These are phyloP conservation scores for Colletotrichum salicis DNA, from an alignment of 2,329 filamentous ascomycete species.

Conservation along the genomic window DNA sequence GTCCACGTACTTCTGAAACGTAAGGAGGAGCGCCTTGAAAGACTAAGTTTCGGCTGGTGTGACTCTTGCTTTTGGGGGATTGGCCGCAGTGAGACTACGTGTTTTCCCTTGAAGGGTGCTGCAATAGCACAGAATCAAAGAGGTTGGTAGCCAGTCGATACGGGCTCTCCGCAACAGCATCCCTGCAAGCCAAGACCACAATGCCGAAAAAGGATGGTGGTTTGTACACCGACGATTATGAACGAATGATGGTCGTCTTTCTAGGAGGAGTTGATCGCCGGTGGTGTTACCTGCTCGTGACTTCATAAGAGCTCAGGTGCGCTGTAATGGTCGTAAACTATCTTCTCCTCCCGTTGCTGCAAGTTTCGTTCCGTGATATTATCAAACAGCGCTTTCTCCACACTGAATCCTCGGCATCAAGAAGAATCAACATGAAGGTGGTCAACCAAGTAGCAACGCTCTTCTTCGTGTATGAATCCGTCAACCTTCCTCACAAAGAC, in stretches of 20 bases:
- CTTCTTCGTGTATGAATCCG: not conserved
- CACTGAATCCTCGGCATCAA: not conserved
- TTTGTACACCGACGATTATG: constrained; percentile 15
- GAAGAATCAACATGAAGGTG: not conserved
- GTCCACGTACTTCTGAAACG: not conserved
- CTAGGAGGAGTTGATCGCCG: not conserved
- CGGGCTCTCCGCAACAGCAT: not conserved
- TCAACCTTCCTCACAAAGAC: not conserved
- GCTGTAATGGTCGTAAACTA: not conserved
- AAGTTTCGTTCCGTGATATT: not conserved
- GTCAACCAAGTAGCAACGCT: not conserved
- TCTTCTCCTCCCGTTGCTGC: not conserved
- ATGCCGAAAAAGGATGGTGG: constrained; percentile 19
- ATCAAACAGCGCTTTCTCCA: not conserved
- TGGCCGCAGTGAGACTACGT: not conserved
- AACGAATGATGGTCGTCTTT: not conserved
- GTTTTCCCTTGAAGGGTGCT: not conserved
- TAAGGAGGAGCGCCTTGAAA: not conserved
- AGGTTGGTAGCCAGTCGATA: constrained; percentile 7
- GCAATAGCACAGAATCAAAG: not conserved
- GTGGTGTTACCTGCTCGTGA: not conserved
- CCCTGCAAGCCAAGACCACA: constrained; percentile 16
- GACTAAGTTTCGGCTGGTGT: not conserved
- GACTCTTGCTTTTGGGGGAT: not conserved
- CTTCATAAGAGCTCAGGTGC: not conserved